Percentiles rank a stretch among this genome's conserved stretches.
These are phyloP conservation scores for Candida nanaspora DNA, from an alignment of 805 yeast species.

Conservation along the genomic window DNA sequence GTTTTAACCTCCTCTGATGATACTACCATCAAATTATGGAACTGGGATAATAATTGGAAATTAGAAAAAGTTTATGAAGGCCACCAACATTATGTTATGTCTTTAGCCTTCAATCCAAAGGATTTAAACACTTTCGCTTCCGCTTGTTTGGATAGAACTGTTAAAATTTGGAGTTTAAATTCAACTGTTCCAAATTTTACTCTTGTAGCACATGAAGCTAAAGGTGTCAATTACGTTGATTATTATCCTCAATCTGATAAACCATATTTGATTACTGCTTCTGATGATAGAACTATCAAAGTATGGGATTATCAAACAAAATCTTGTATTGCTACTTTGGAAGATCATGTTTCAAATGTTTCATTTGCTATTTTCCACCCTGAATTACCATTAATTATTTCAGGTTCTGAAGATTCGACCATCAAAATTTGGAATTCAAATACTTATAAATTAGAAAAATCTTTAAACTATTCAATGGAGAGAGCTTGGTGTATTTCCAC, in stretches of 20 bases:
- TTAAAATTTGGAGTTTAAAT: constrained; percentile 94
- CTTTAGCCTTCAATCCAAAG: constrained; percentile 91
- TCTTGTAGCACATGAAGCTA: constrained; percentile 80
- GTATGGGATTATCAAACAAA: constrained; percentile 98
- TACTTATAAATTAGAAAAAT: constrained; percentile 89
- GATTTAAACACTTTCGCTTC: constrained; percentile 97
- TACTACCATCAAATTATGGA: constrained; percentile 87
- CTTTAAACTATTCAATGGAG: constrained; percentile 85
- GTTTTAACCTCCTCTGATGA: constrained; percentile 89
- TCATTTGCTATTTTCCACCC: constrained; percentile 98
- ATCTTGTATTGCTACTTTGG: constrained; percentile 87
- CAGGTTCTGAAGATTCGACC: constrained; percentile 96
- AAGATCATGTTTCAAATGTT: constrained; percentile 91
- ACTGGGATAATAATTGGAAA: constrained; percentile 94
- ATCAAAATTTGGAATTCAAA: constrained; percentile 92
- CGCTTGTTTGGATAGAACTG: constrained; percentile 93
- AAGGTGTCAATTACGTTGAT: constrained; percentile 94
- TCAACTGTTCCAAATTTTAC: constrained; percentile 87
- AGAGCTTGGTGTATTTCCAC: constrained; percentile 94
- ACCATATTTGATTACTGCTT: constrained; percentile 87
- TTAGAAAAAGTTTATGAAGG: constrained; percentile 90
- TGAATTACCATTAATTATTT: constrained; percentile 87
- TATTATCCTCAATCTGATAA: constrained; percentile 96
- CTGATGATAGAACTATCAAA: constrained; percentile 84
- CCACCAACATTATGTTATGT: constrained; percentile 93